phyloP scores from a whole-genome alignment of 2,329 filamentous ascomycete genomes.

The Trichoderma harzianum region DNA sequence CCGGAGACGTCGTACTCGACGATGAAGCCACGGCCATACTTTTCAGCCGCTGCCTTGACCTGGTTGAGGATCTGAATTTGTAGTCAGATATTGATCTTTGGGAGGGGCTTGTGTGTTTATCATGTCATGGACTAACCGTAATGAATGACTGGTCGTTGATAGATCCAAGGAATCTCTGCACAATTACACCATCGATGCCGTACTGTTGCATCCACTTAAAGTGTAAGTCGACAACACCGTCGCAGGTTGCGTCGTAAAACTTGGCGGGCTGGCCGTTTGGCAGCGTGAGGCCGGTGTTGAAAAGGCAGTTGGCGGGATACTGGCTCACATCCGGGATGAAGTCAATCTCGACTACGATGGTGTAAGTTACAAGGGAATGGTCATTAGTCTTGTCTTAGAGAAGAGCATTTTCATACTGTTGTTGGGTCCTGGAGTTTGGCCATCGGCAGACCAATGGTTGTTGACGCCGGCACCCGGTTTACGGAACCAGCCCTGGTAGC shows the following conservation, averaged over 20 bases:
- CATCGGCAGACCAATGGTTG: constrained; percentile 14
- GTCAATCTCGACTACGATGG: constrained; percentile 3
- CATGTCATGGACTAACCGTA: neutral
- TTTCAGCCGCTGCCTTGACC: constrained; percentile 10
- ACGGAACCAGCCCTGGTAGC: constrained; percentile 16
- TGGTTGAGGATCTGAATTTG: constrained; percentile 5
- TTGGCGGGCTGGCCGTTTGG: constrained; percentile 10
- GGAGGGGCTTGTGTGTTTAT: neutral
- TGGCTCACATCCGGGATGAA: constrained; percentile 13
- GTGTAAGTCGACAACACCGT: constrained; percentile 8
- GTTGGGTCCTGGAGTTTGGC: constrained; percentile 10
- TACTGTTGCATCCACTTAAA: constrained; percentile 17
- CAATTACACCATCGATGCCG: constrained; percentile 10
- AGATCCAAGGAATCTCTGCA: constrained; percentile 8
- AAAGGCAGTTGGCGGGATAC: constrained; percentile 11
- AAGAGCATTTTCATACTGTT: neutral
- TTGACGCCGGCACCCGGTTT: constrained; percentile 14
- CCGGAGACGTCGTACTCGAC: constrained; percentile 15
- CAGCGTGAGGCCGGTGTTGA: constrained; percentile 9
- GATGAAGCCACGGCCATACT: constrained; percentile 14
- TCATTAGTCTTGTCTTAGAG: neutral
- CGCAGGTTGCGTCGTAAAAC: constrained; percentile 10
- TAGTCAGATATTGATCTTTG: neutral
- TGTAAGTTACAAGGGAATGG: neutral
- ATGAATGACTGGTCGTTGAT: neutral